These are phyloP conservation scores for Bidens hawaiensis DNA, from an alignment of 140 eudicot species.

Conservation along the genomic window DNA sequence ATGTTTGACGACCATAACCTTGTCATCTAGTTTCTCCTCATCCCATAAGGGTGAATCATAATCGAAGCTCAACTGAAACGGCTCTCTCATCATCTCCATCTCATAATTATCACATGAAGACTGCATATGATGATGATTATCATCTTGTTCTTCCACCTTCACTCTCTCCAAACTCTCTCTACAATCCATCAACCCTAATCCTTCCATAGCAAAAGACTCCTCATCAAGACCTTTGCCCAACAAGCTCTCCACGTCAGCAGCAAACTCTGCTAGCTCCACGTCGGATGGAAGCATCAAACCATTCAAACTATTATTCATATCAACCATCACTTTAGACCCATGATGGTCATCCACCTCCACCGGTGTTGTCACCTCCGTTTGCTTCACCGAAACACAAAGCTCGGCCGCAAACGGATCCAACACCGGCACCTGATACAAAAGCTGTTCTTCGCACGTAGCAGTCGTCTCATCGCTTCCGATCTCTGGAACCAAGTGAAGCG, in stretches of 20 bases:
- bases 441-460: slow-evolving; percentile 47
- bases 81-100: slow-evolving; percentile 49
- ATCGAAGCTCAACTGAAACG: slow-evolving; percentile 56
- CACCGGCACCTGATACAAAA: slow-evolving; percentile 64
- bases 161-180: slow-evolving; percentile 33
- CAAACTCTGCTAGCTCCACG: slow-evolving; percentile 66
- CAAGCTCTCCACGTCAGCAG: slow-evolving; percentile 70
- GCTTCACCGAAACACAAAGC: slow-evolving; percentile 26
- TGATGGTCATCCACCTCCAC: slow-evolving; percentile 9
- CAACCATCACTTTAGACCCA: slow-evolving; percentile 28
- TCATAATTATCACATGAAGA: slow-evolving; percentile 9
- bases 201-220: slow-evolving; percentile 62
- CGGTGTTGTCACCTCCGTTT: slow-evolving; percentile 13
- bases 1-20: slow-evolving; percentile 7
- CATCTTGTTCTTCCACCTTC: slow-evolving; percentile 55
- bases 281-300: slow-evolving; percentile 59
- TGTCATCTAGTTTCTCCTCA: slow-evolving; percentile 20
- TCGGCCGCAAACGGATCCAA: slow-evolving; percentile 52
- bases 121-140: slow-evolving; percentile 16
- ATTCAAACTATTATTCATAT: slow-evolving; percentile 39
- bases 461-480: slow-evolving; percentile 44
- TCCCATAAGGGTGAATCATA: slow-evolving; percentile 48
- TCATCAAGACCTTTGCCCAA: slow-evolving; percentile 74
- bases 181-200: slow-evolving; percentile 47
- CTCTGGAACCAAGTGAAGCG: slow-evolving; percentile 65